Percentiles rank a stretch among this genome's conserved stretches.
Conservation (phyloP, 2,329 filamentous ascomycete species). For the Cytospora leucostoma region DNA sequence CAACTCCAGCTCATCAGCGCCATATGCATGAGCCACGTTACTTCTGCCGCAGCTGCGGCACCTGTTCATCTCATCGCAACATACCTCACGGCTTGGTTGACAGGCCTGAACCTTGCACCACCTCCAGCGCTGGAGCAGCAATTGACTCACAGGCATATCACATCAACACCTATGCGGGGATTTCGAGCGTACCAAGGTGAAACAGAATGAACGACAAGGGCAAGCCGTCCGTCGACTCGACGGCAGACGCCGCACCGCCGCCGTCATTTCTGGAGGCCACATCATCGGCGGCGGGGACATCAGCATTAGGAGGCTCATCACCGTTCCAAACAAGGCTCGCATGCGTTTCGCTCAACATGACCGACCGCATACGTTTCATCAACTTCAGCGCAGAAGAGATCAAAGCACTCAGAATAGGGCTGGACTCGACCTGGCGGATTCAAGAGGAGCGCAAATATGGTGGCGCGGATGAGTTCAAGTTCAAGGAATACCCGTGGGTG, state of each 20-base stretch:
- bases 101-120: not conserved
- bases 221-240: not conserved
- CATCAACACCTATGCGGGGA: too few relatives aligned
- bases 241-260: not conserved
- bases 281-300: not conserved
- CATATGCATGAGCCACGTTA: not conserved
- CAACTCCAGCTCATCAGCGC: not conserved
- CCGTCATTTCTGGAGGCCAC: constrained; percentile 13
- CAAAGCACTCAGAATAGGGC: constrained; percentile 32
- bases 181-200: not conserved
- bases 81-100: not conserved
- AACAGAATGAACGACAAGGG: constrained; percentile 3
- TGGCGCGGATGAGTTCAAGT: constrained; percentile 40
- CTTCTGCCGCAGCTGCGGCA: not conserved
- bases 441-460: constrained; percentile 37
- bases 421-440: constrained; percentile 36
- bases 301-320: not conserved
- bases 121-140: not conserved
- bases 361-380: constrained; percentile 40
- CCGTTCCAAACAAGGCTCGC: constrained; percentile 34
- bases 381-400: constrained; percentile 37
- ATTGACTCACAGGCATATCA: not conserved
- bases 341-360: constrained; percentile 36
- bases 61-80: not conserved
- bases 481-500: constrained; percentile 40